Base-by-base conservation (phyloP, 192 early-diverging fungal species). In the Mortierella claussenii region DNA sequence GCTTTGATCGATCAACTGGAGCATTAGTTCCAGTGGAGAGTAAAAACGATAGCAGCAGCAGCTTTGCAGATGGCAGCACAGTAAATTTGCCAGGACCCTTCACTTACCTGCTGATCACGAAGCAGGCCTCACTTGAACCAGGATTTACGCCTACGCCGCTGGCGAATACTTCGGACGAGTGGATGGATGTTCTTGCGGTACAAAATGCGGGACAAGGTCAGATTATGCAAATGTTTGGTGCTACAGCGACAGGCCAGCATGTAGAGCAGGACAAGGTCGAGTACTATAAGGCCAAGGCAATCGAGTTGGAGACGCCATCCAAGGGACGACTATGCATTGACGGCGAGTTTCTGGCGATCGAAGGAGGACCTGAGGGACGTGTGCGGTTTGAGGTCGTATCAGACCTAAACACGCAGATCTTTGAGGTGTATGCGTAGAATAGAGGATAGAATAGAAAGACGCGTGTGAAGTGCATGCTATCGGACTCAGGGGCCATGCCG, bases 101-200 rank as follows among this genome's bases (percentile, higher is more conserved):
- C 73, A 83, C 84, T 0, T 86, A 86, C 43, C 67, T 86, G 20
- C 24, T 86, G 48, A 66, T 62, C 13, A 71, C 69, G 12, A 86
- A 86, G 47, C 82, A 83, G 45, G 65, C 78, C 15, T 78, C 66
- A 0, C 37, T 86, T 26, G 84, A 86, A 52, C 82, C 79, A 9
- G 84, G 84, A 17, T 86, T 86, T 37, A 78, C 58, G 0, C 79
- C 83, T 15, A 66, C 80, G 2, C 84, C 84, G 1, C 75, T 83
- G 33, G 84, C 84, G 33, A 74, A 68, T 0, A 68, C 80, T 10
- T 56, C 68, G 1, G 66, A 75, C 9, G 63, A 79, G 1, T 81
- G 80, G 60, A 74, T 86, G 56, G 84, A 86, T 46, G 51, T 86
- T 11, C 18, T 86, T 7, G 51, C 60, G 9, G 55, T 86, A 10